Percentiles rank a stretch among this genome's conserved stretches.
Evolutionary conservation across 768 basidiomycete species (phyloP).

Genomic region (Pleurotus eryngii): DNA sequence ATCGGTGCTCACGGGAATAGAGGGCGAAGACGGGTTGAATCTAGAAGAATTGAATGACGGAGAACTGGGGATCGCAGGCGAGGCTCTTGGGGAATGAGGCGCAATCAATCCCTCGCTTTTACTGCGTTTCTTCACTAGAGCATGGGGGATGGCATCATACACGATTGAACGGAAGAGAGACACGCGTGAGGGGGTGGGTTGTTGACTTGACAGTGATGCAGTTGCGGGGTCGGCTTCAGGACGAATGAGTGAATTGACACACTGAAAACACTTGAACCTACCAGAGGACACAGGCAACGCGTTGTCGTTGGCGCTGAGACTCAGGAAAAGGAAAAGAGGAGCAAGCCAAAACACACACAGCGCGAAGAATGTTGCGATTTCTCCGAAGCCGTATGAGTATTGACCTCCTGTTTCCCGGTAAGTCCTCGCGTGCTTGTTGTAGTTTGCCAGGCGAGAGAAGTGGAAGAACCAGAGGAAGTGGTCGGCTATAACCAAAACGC

Average conservation of each 20-base stretch:
- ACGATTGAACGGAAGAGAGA: constrained; percentile 71
- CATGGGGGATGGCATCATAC: constrained; percentile 41
- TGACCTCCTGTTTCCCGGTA: constrained; percentile 34
- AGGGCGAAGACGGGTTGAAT: constrained; percentile 26
- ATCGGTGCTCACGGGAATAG: constrained; percentile 11
- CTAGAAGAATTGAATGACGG: constrained; percentile 12
- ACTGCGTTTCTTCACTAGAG: constrained; percentile 40
- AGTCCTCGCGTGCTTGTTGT: constrained; percentile 51
- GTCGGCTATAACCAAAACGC: constrained; percentile 78
- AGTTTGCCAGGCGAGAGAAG: constrained; percentile 72
- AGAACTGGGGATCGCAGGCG: constrained; percentile 5
- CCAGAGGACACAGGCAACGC: constrained; percentile 76
- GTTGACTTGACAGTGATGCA: constrained; percentile 28
- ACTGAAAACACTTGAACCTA: constrained; percentile 19
- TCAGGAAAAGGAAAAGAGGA: constrained; percentile 92
- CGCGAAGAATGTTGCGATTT: constrained; percentile 82
- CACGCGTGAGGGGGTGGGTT: constrained; percentile 30
- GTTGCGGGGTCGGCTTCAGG: constrained; percentile 35
- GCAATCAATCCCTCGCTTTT: constrained; percentile 70
- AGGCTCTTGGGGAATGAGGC: constrained; percentile 46
- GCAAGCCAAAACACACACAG: constrained; percentile 86
- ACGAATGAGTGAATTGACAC: not conserved
- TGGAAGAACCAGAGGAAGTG: constrained; percentile 98
- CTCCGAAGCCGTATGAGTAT: constrained; percentile 45
- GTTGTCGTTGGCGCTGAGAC: constrained; percentile 95